A percentile compares a stretch with the other conserved stretches of the same genome.
Evolutionary conservation across 176 grass and related monocot species (phyloP).

Genomic region (Avena insularis): DNA sequence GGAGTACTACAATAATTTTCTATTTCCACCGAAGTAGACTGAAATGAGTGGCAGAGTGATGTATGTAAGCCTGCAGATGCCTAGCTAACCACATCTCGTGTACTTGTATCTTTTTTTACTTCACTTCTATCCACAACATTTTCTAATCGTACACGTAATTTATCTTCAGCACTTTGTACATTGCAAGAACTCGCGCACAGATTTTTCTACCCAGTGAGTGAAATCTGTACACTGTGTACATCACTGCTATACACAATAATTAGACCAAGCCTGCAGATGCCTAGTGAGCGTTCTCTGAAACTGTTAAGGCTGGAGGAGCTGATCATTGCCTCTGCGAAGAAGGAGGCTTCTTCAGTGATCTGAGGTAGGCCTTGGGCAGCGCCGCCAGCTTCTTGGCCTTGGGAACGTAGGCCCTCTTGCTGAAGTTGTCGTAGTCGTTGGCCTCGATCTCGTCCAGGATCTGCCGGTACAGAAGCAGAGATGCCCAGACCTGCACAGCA

Average conservation of each 20-base stretch:
- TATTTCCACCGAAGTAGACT: too few relatives aligned
- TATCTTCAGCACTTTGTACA: slow-evolving; percentile 18
- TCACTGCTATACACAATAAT: background rate
- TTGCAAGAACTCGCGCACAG: background rate
- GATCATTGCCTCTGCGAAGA: slow-evolving; percentile 36
- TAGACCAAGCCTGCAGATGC: background rate
- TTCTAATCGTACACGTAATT: background rate
- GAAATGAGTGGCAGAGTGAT: too few relatives aligned
- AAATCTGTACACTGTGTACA: background rate
- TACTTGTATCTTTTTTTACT: too few relatives aligned
- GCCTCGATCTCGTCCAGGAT: slow-evolving; percentile 97
- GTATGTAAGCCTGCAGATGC: too few relatives aligned
- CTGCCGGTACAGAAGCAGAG: slow-evolving; percentile 81
- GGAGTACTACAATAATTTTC: too few relatives aligned
- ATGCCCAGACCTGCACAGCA: slow-evolving; percentile 85
- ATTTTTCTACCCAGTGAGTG: too few relatives aligned
- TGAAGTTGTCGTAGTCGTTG: slow-evolving; percentile 92
- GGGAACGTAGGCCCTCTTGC: slow-evolving; percentile 80
- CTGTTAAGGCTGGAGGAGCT: slow-evolving; percentile 14
- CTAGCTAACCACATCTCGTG: too few relatives aligned
- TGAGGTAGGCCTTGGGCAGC: slow-evolving; percentile 79
- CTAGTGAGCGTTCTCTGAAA: background rate
- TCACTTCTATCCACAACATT: too few relatives aligned
- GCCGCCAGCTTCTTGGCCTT: slow-evolving; percentile 89
- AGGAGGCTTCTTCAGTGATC: slow-evolving; percentile 54